A percentile compares a stretch with the other conserved stretches of the same genome.
These are phyloP conservation scores for Ceriops tagal DNA, from an alignment of 345 rosid genomes.

Conservation along the genomic window DNA sequence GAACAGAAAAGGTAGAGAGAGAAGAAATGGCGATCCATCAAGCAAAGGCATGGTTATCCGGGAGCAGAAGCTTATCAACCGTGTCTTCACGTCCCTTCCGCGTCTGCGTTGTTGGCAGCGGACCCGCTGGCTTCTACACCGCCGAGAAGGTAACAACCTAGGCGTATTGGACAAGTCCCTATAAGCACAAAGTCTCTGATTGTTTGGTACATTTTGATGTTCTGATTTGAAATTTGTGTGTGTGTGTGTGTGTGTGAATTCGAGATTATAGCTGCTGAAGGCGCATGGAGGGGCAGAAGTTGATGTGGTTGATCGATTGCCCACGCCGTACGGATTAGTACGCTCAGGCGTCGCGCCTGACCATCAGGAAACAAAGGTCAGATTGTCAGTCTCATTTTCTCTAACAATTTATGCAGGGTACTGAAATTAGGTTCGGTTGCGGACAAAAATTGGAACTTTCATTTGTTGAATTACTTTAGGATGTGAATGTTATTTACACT, in stretches of 20 bases:
- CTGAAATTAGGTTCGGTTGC: too few relatives aligned
- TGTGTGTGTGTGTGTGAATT: background rate
- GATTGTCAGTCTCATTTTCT: background rate
- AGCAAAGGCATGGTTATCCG: slow-evolving; percentile 32
- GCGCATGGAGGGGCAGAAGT: slow-evolving; percentile 54
- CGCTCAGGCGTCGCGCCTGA: slow-evolving; percentile 98
- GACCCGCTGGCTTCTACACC: slow-evolving; percentile 88
- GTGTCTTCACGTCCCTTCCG: slow-evolving; percentile 50
- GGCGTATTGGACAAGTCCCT: too few relatives aligned
- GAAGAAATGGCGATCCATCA: slow-evolving; percentile 28
- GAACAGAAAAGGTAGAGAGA: slow-evolving; percentile 17
- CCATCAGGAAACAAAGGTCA: slow-evolving; percentile 92
- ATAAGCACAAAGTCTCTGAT: too few relatives aligned
- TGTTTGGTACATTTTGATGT: background rate
- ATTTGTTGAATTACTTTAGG: too few relatives aligned
- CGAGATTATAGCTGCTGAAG: slow-evolving; percentile 54
- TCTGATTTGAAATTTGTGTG: background rate
- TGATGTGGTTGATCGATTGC: slow-evolving; percentile 83
- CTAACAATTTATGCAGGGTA: background rate
- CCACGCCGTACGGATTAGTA: slow-evolving; percentile 88
- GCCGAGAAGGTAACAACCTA: slow-evolving; percentile 60
- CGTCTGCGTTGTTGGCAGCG: slow-evolving; percentile 84
- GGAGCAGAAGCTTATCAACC: slow-evolving; percentile 51
- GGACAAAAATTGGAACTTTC: too few relatives aligned
- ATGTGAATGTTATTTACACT: too few relatives aligned